Conservation (phyloP, 2,329 filamentous ascomycete genomes). For the Stagonosporopsis rhizophila region DNA sequence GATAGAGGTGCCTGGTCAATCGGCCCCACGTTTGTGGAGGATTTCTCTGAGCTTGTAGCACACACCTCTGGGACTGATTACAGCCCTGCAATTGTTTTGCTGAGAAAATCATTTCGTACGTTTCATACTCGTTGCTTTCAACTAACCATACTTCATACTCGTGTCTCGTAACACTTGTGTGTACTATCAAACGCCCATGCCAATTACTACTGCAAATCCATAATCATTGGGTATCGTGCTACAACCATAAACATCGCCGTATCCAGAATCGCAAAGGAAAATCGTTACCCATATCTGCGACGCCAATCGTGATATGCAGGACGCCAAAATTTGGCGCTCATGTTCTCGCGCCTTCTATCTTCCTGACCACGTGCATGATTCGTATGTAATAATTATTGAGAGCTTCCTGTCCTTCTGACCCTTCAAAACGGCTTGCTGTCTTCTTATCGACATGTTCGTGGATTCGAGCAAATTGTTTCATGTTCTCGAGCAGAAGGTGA, state of each 20-base stretch:
- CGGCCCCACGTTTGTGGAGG: neutral
- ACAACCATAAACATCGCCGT: conserved; percentile 10
- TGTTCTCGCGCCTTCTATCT: conserved; percentile 45
- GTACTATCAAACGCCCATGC: neutral
- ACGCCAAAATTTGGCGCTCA: conserved; percentile 12
- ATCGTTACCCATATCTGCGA: conserved; percentile 3
- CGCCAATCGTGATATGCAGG: neutral
- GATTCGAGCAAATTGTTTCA: conserved; percentile 68
- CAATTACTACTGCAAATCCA: conserved; percentile 11
- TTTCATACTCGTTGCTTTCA: neutral
- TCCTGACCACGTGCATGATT: conserved; percentile 60
- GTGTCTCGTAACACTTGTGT: neutral
- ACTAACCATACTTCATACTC: neutral
- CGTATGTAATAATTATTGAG: conserved; percentile 61
- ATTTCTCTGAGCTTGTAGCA: neutral
- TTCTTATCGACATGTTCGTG: conserved; percentile 64
- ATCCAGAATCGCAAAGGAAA: conserved; percentile 16
- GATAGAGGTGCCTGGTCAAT: neutral
- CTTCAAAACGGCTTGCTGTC: conserved; percentile 47
- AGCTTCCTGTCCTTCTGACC: conserved; percentile 56
- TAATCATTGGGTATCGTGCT: conserved; percentile 26
- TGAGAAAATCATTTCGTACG: neutral
- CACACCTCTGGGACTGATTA: neutral
- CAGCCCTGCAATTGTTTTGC: conserved; percentile 1
- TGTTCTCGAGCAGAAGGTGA: conserved; percentile 60